These are phyloP conservation scores for Mrakia hoshinonis DNA, from an alignment of 768 basidiomycete species.

Conservation along the genomic window DNA sequence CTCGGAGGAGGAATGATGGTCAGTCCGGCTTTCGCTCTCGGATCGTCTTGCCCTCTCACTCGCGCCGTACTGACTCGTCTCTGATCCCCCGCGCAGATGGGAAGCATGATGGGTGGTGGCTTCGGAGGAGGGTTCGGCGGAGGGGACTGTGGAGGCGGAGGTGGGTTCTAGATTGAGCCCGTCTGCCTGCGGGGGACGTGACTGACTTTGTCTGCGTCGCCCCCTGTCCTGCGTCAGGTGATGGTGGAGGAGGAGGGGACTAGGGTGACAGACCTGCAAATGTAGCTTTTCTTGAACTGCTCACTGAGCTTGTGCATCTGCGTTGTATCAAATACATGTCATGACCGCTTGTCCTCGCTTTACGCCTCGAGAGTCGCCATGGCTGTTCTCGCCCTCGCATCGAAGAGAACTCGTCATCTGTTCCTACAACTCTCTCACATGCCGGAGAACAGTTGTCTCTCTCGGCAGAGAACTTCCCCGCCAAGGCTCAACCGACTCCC, in stretches of 20 bases:
- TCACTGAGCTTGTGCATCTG: no score
- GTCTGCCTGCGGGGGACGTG: neutral
- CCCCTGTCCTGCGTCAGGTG: neutral
- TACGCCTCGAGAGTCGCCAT: no score
- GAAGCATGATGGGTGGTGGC: conserved; percentile 15
- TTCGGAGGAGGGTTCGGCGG: conserved; percentile 26
- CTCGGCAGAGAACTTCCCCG: no score
- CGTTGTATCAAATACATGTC: no score
- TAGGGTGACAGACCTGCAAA: neutral
- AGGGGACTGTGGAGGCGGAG: conserved; percentile 18
- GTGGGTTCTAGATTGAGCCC: conserved; percentile 3
- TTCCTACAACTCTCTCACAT: no score
- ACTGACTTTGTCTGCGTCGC: neutral
- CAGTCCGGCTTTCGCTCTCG: neutral
- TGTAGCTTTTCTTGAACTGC: neutral
- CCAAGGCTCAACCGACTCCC: no score
- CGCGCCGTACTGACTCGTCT: neutral
- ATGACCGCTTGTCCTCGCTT: no score
- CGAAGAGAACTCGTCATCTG: no score
- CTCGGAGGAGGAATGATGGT: conserved; percentile 22
- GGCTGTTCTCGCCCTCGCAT: no score
- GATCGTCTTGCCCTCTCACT: neutral
- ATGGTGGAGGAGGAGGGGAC: neutral
- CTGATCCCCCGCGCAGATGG: neutral
- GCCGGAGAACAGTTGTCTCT: no score